Evolutionary conservation across 225 moss, liverwort and hornwort genomes (phyloP).

Genomic region (Ulota crispa): DNA sequence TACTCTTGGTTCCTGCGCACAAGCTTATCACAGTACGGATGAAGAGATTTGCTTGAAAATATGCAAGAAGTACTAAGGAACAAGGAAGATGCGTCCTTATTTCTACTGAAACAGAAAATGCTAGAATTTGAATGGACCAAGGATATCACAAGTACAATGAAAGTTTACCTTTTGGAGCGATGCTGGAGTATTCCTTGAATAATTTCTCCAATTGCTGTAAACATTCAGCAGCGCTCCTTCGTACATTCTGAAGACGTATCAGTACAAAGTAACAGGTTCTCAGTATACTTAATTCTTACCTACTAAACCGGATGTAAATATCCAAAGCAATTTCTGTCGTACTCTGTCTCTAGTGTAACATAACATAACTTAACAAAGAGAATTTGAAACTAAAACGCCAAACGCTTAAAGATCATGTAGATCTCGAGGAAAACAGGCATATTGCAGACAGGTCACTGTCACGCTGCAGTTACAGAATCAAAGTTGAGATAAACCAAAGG

Average conservation of each 20-base stretch:
- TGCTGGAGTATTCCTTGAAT: conserved; percentile 34
- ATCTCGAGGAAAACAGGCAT: neutral
- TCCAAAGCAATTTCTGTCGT: neutral
- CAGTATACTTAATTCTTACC: neutral
- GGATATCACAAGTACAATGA: conserved; percentile 11
- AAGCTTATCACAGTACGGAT: neutral
- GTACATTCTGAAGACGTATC: conserved; percentile 50
- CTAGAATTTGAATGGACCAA: neutral
- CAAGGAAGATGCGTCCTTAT: neutral
- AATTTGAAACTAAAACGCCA: neutral
- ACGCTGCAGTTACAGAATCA: neutral
- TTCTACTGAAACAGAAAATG: neutral
- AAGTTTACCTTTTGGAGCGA: conserved; percentile 21
- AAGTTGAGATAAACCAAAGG: neutral
- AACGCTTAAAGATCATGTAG: neutral
- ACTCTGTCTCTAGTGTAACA: conserved; percentile 3
- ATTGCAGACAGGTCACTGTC: neutral
- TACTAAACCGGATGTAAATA: neutral
- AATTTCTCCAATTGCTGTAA: conserved; percentile 44
- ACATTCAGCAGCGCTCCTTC: conserved; percentile 64
- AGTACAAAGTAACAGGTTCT: conserved; percentile 12
- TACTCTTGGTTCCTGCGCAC: conserved; percentile 37
- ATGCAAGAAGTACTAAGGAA: neutral
- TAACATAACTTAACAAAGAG: neutral
- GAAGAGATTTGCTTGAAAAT: neutral